Conservation (phyloP, 805 yeast genomes). For the Saccharomycopsis fodiens region DNA sequence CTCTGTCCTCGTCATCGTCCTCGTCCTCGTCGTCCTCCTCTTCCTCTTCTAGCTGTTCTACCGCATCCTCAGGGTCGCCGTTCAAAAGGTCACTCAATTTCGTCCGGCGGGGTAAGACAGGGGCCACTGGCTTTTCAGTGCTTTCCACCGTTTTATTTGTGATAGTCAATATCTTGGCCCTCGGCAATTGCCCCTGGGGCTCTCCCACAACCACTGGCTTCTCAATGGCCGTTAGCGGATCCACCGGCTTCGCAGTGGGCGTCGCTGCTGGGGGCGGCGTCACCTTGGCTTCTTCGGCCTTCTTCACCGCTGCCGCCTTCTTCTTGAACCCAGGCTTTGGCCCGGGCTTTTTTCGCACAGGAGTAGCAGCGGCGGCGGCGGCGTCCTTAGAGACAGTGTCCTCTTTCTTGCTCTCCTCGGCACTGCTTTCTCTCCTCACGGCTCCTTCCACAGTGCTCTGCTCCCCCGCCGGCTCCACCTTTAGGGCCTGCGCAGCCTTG, state of each 20-base stretch:
- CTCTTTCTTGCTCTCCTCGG: neutral
- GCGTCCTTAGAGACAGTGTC: slow-evolving; percentile 15
- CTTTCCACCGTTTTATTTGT: neutral
- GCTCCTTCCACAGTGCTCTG: no score
- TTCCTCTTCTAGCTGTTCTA: slow-evolving; percentile 15
- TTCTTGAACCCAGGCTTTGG: no score
- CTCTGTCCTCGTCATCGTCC: slow-evolving; percentile 14
- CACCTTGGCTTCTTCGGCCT: neutral
- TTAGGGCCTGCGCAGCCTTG: neutral
- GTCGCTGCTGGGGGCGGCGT: neutral
- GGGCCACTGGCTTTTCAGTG: neutral
- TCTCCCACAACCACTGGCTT: neutral
- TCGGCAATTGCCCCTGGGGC: neutral
- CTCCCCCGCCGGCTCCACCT: no score
- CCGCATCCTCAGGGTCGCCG: slow-evolving; percentile 14
- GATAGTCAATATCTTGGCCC: neutral
- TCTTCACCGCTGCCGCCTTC: slow-evolving; percentile 1
- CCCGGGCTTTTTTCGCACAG: slow-evolving; percentile 1
- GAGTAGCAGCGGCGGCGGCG: no score
- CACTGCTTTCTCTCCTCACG: neutral
- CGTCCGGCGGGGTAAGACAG: neutral
- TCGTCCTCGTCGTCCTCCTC: slow-evolving; percentile 18
- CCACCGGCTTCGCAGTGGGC: neutral
- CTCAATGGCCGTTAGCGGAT: slow-evolving; percentile 5
- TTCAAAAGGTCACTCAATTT: slow-evolving; percentile 12